Base-by-base conservation (phyloP, 371 early-diverging fungal genomes). In the Syncephalastrum monosporum region DNA sequence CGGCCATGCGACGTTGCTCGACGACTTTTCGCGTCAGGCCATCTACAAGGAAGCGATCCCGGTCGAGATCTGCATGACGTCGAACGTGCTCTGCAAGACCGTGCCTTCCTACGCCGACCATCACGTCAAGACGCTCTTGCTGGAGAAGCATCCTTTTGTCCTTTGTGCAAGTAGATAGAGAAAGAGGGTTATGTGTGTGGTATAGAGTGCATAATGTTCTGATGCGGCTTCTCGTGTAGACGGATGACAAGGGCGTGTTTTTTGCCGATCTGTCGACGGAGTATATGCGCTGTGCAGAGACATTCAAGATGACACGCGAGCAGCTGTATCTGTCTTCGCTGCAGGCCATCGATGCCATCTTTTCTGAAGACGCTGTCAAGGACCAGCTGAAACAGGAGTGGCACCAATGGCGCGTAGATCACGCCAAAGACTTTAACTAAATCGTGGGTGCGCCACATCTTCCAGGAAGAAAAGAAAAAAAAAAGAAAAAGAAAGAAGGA, bases 1-100 rank as follows among this genome's bases (percentile, higher is more conserved):
- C 21, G 88, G 87, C 1, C 88, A 88, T 62, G 84, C 81, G 12
- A 88, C 85, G 0, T 55, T 74, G 16, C 53, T 87, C 3, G 71
- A 75, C 49, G 71, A 70, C 13, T 63, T 46, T 7, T 64, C 66
- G n/a, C 63, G 76, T 27, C 53, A 63, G 25, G 55, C 25, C 3
- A 72, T 88, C 8, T 71, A 71, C 53, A 50, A 59, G 10, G 50
- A 69, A 4, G 42, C 62, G 15, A 77, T 83, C 21, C 84, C 84
- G 6, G 62, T 88, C 23, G 88, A 88, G 59, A 69, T 84, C 0
- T 88, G 88, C 58, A 74, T 87, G 77, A 82, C 87, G 7, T 83
- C 85, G n/a, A 88, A 88, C 53, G 53, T 88, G 1, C 42, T 84
- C 7, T 72, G 82, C 55, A 80, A 82, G 49, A 86, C 87, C 0